Percentiles rank a stretch among this genome's conserved stretches.
phyloP scores from a whole-genome alignment of 2,329 filamentous ascomycete species.

The Apiospora aurea region DNA sequence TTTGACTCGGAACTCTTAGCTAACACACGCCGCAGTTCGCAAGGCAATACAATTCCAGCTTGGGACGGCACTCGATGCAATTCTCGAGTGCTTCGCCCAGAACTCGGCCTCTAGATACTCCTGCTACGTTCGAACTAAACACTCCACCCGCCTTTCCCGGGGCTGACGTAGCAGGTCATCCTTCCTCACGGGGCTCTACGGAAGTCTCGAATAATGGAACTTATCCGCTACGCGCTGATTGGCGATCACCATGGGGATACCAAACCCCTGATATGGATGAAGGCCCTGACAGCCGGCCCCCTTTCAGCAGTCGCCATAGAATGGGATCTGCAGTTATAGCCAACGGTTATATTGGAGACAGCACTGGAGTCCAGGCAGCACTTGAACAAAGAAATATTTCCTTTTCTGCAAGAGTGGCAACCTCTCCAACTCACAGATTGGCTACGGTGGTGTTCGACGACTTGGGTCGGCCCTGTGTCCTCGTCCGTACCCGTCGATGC shows the following conservation, averaged over 20 bases:
- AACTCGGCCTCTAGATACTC: neutral
- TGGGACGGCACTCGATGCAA: conserved; percentile 1
- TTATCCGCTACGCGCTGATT: conserved; percentile 1
- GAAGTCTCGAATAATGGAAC: neutral
- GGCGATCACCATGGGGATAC: conserved; percentile 1
- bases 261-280: neutral
- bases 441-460: neutral
- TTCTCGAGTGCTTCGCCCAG: neutral
- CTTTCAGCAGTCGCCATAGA: conserved; percentile 16
- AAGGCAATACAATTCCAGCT: conserved; percentile 22
- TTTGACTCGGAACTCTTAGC: no score
- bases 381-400: neutral
- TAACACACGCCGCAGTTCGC: neutral
- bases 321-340: neutral
- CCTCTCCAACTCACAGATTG: neutral
- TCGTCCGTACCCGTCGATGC: neutral
- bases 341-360: neutral
- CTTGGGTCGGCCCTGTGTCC: neutral
- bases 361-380: neutral
- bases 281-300: neutral
- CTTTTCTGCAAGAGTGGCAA: neutral
- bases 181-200: neutral
- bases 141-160: neutral
- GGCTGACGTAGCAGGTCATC: neutral
- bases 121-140: conserved; percentile 3